Percentiles rank a stretch among this genome's conserved stretches.
Conservation (phyloP, 768 basidiomycete genomes). For the Lactifluus piperatus region DNA sequence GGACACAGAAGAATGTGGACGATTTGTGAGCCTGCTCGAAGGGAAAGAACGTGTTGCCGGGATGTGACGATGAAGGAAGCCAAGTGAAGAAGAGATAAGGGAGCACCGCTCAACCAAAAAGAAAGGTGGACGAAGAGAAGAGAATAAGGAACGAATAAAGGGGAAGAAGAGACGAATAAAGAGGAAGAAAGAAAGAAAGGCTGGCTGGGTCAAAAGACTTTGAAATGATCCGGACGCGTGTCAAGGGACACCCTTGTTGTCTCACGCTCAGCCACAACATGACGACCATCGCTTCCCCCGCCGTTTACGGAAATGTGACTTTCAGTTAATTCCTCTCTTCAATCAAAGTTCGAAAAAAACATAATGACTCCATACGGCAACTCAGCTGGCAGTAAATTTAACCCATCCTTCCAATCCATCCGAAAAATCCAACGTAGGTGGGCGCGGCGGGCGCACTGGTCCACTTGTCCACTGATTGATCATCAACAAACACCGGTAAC, state of each 20-base stretch:
- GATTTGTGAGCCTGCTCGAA: conserved; percentile 18
- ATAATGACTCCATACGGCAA: not conserved
- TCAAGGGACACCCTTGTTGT: no score
- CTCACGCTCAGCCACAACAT: not conserved
- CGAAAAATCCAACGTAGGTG: not conserved
- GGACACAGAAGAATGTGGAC: not conserved
- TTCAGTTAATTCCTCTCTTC: not conserved
- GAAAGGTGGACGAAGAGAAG: not conserved
- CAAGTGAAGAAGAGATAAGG: not conserved
- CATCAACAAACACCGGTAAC: not conserved
- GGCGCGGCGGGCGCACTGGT: not conserved
- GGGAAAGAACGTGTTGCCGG: not conserved
- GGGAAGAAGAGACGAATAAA: not conserved
- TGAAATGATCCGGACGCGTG: no score
- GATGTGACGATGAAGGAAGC: conserved; percentile 5
- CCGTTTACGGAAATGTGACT: not conserved
- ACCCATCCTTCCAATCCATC: not conserved
- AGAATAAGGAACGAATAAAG: not conserved
- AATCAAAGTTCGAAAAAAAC: not conserved
- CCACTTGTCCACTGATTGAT: not conserved
- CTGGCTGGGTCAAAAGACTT: no score
- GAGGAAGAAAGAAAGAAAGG: no score
- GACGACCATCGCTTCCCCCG: conserved; percentile 15
- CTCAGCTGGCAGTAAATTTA: not conserved
- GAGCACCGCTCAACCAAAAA: conserved; percentile 19